Percentiles rank a stretch among this genome's conserved stretches.
Conservation (phyloP, 352 stramenopile genomes). For the Blastocystis sp. region DNA sequence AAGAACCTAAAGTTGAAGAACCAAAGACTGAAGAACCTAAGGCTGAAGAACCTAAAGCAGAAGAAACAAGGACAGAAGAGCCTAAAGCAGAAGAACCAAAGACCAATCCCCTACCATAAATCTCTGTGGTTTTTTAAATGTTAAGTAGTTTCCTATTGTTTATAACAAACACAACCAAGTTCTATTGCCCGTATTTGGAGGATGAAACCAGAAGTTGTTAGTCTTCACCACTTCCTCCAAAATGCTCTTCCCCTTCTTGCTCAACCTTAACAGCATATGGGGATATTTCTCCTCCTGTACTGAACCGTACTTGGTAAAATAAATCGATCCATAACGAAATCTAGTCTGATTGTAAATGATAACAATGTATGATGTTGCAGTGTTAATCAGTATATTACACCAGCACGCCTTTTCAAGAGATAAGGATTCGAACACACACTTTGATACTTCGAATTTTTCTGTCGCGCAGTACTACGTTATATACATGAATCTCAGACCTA, state of each 20-base stretch:
- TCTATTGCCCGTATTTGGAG: background rate
- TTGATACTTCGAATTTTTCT: background rate
- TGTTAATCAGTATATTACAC: background rate
- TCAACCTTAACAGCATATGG: background rate
- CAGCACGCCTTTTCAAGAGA: background rate
- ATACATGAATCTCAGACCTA: background rate
- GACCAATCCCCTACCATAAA: too few relatives aligned
- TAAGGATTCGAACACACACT: background rate
- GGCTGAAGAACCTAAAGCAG: background rate
- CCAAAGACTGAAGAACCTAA: too few relatives aligned
- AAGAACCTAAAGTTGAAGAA: too few relatives aligned
- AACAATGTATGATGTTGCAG: background rate
- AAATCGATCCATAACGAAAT: constrained; percentile 6
- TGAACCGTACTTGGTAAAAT: background rate
- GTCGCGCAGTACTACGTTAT: background rate
- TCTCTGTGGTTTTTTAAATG: too few relatives aligned
- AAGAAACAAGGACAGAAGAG: background rate
- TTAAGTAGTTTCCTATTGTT: background rate
- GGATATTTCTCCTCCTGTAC: background rate
- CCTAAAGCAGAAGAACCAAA: background rate
- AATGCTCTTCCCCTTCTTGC: background rate
- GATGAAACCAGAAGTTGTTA: background rate
- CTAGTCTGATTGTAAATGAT: background rate
- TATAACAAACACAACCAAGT: constrained; percentile 19
- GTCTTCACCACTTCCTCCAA: background rate